phyloP scores from a whole-genome alignment of 169 alveolate species.

The Perkinsus marinus region DNA sequence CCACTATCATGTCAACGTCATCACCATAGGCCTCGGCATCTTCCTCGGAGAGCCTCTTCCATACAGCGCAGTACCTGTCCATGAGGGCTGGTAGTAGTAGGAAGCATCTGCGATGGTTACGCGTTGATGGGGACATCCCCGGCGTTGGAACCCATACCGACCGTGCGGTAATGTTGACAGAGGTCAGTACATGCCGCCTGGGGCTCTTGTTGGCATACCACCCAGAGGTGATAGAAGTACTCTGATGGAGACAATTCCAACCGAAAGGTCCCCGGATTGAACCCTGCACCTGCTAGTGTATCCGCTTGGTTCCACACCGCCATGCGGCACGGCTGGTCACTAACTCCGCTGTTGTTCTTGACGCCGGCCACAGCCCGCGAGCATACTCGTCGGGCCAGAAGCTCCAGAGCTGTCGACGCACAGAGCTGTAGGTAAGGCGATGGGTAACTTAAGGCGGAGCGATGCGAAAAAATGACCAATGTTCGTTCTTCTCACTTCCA shows the following conservation, averaged over 20 bases:
- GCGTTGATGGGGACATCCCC: neutral
- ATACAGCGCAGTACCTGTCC: neutral
- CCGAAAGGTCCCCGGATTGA: neutral
- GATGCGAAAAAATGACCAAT: neutral
- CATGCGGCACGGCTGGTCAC: neutral
- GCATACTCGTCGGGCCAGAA: neutral
- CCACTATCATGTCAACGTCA: neutral
- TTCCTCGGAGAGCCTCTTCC: neutral
- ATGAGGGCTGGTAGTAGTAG: neutral
- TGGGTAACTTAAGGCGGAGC: neutral
- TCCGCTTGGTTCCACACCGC: neutral
- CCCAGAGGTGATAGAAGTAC: neutral
- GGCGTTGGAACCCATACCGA: neutral
- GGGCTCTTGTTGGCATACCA: neutral
- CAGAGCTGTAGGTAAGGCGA: neutral
- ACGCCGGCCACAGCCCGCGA: neutral
- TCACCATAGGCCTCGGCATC: neutral
- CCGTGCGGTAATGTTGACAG: neutral
- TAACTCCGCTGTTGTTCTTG: neutral
- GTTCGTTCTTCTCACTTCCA: neutral
- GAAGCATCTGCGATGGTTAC: neutral
- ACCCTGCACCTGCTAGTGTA: neutral
- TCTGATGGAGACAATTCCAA: neutral
- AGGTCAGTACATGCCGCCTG: neutral
- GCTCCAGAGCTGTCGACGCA: neutral